Conservation (phyloP, 768 basidiomycete genomes). For the Mycena amicta region DNA sequence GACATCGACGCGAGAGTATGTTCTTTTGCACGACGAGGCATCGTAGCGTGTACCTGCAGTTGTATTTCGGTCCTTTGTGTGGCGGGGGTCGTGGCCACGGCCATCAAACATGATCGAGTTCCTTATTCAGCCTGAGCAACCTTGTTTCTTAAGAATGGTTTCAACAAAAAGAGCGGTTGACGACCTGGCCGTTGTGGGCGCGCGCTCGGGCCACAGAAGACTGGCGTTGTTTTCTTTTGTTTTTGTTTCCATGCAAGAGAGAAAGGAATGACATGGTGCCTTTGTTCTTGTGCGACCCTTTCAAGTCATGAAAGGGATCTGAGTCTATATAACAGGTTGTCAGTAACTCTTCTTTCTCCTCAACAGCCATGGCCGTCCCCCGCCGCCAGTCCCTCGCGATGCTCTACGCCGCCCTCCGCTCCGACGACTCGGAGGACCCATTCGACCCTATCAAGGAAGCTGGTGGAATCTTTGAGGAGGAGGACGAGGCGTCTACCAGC, state of each 20-base stretch:
- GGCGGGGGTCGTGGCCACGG: slow-evolving; percentile 5
- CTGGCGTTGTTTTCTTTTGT: not conserved
- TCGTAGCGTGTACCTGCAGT: slow-evolving; percentile 31
- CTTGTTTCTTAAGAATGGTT: not conserved
- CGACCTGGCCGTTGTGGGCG: not conserved
- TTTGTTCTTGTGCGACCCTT: not conserved
- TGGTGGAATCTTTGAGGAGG: slow-evolving; percentile 14
- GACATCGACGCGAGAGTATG: slow-evolving; percentile 79
- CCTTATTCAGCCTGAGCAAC: not conserved
- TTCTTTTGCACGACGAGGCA: slow-evolving; percentile 80
- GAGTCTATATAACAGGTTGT: not conserved
- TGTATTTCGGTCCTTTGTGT: slow-evolving; percentile 8
- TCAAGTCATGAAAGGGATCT: not conserved
- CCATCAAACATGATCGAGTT: slow-evolving; percentile 5
- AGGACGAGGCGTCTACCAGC: slow-evolving; percentile 2
- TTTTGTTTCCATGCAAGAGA: not conserved
- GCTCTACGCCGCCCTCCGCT: slow-evolving; percentile 13
- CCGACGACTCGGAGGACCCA: slow-evolving; percentile 7
- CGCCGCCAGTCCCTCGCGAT: slow-evolving; percentile 16
- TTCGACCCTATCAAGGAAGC: slow-evolving; percentile 16
- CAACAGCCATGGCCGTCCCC: not conserved
- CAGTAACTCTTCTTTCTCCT: not conserved
- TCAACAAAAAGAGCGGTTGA: not conserved
- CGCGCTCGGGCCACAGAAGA: not conserved
- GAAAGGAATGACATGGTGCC: not conserved